phyloP scores from a whole-genome alignment of 2,329 filamentous ascomycete species.

The Ilyonectria sp. region DNA sequence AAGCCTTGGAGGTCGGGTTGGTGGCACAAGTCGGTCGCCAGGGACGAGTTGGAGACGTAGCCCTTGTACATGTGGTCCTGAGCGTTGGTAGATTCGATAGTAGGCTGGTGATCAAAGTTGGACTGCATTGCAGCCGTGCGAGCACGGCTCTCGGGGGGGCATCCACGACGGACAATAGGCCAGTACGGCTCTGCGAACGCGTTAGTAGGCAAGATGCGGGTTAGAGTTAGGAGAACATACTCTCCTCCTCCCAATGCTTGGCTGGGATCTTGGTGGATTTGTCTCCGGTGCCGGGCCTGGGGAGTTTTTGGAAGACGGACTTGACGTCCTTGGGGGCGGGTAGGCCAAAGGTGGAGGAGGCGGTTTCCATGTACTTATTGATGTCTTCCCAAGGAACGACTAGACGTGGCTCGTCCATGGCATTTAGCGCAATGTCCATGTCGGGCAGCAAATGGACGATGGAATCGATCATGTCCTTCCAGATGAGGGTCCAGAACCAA shows the following conservation, averaged over 20 bases:
- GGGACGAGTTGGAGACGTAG: slow-evolving; percentile 74
- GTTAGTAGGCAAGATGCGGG: slow-evolving; percentile 25
- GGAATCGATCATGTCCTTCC: slow-evolving; percentile 67
- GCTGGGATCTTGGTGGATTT: slow-evolving; percentile 53
- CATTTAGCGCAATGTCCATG: slow-evolving; percentile 77
- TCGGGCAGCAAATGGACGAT: slow-evolving; percentile 73
- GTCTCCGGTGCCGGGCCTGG: slow-evolving; percentile 55
- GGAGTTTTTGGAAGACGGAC: slow-evolving; percentile 60
- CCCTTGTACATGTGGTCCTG: slow-evolving; percentile 68
- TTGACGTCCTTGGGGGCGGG: slow-evolving; percentile 61
- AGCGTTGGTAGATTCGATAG: slow-evolving; percentile 62
- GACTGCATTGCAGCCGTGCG: slow-evolving; percentile 62
- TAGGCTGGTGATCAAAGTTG: slow-evolving; percentile 61
- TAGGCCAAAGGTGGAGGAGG: slow-evolving; percentile 63
- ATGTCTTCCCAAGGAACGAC: slow-evolving; percentile 76
- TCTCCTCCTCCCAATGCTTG: slow-evolving; percentile 67
- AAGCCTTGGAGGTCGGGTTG: slow-evolving; percentile 75
- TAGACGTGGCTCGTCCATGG: slow-evolving; percentile 77
- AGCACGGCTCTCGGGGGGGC: slow-evolving; percentile 74
- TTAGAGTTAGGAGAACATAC: slow-evolving; percentile 51
- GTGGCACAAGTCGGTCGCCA: slow-evolving; percentile 75
- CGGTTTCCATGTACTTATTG: slow-evolving; percentile 66
- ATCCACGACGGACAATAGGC: slow-evolving; percentile 72
- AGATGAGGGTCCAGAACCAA: slow-evolving; percentile 73
- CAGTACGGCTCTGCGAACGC: slow-evolving; percentile 65